Percentiles rank a stretch among this genome's conserved stretches.
These are phyloP conservation scores for Piper betle DNA, from an alignment of 164 flowering plant genomes.

Conservation along the genomic window DNA sequence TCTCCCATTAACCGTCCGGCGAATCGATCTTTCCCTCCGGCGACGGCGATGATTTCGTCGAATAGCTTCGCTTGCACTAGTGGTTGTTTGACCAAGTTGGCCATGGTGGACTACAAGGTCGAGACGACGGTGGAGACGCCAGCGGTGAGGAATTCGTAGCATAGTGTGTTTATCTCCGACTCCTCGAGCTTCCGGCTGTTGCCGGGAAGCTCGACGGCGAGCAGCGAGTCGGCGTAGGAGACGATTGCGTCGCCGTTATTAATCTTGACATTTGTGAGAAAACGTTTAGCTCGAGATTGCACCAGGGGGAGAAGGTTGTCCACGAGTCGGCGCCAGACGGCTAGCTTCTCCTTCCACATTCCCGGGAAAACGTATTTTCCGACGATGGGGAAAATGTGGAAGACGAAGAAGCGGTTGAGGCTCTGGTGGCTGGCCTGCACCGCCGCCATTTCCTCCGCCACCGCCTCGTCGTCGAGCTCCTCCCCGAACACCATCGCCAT, in stretches of 20 bases:
- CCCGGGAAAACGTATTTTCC: slow-evolving; percentile 18
- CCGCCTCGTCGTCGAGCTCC: slow-evolving; percentile 9
- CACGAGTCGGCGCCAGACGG: slow-evolving; percentile 7
- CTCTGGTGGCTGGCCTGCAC: slow-evolving; percentile 5
- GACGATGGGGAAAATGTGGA: slow-evolving; percentile 16
- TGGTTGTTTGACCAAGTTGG: slow-evolving; percentile 17
- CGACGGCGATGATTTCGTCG: slow-evolving; percentile 4
- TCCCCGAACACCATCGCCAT: slow-evolving; percentile 19
- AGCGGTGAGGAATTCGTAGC: slow-evolving; percentile 23
- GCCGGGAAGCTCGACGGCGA: slow-evolving; percentile 13
- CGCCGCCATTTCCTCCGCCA: slow-evolving; percentile 10
- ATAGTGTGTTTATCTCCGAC: slow-evolving; percentile 15
- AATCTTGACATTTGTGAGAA: not conserved
- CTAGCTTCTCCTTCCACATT: slow-evolving; percentile 12
- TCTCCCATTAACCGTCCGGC: slow-evolving; percentile 10
- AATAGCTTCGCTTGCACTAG: slow-evolving; percentile 1
- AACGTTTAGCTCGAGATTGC: not conserved
- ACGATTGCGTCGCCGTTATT: not conserved
- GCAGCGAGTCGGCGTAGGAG: slow-evolving; percentile 17
- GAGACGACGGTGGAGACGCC: slow-evolving; percentile 24
- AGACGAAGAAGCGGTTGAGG: slow-evolving; percentile 4
- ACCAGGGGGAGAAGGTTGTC: slow-evolving; percentile 22
- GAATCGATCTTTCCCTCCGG: not conserved
- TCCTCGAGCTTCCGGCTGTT: slow-evolving; percentile 34
- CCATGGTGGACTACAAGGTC: slow-evolving; percentile 24